Conservation (phyloP, 2,329 filamentous ascomycete genomes). For the Clonostachys rhizophaga region DNA sequence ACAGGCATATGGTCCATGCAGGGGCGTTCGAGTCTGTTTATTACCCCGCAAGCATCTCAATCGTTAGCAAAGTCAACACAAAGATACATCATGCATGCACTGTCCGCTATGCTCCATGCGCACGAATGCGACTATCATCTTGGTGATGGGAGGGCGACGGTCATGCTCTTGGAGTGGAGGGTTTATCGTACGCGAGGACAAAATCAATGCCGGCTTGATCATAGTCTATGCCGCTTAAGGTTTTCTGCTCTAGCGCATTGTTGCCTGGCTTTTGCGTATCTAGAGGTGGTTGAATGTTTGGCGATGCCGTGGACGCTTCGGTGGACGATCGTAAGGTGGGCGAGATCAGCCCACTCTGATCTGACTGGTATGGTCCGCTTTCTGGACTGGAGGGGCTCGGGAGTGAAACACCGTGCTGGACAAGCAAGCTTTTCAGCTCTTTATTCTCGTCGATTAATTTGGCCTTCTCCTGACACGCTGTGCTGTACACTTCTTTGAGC, state of each 20-base stretch:
- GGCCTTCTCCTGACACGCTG: slow-evolving; percentile 70
- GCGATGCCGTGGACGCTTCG: slow-evolving; percentile 20
- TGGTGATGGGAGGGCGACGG: slow-evolving; percentile 59
- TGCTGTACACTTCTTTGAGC: slow-evolving; percentile 79
- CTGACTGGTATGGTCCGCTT: background rate
- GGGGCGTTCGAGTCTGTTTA: slow-evolving; percentile 77
- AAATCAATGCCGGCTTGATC: slow-evolving; percentile 86
- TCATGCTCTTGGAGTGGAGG: slow-evolving; percentile 57
- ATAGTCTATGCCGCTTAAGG: slow-evolving; percentile 53
- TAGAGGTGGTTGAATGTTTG: slow-evolving; percentile 15
- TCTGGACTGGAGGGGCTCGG: slow-evolving; percentile 2
- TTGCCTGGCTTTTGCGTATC: slow-evolving; percentile 21
- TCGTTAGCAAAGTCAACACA: slow-evolving; percentile 33
- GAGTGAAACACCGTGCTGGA: slow-evolving; percentile 44
- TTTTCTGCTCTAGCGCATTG: slow-evolving; percentile 12
- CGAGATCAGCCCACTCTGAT: slow-evolving; percentile 22
- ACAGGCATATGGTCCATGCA: slow-evolving; percentile 90
- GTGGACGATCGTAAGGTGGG: slow-evolving; percentile 26
- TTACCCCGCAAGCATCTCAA: slow-evolving; percentile 22
- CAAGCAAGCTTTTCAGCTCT: slow-evolving; percentile 57
- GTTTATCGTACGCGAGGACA: slow-evolving; percentile 76
- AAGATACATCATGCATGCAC: no score
- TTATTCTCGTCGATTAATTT: slow-evolving; percentile 74
- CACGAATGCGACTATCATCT: slow-evolving; percentile 8
- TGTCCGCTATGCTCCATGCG: no score